Evolutionary conservation across 164 flowering plant species (phyloP).

Genomic region (Piper betle): DNA sequence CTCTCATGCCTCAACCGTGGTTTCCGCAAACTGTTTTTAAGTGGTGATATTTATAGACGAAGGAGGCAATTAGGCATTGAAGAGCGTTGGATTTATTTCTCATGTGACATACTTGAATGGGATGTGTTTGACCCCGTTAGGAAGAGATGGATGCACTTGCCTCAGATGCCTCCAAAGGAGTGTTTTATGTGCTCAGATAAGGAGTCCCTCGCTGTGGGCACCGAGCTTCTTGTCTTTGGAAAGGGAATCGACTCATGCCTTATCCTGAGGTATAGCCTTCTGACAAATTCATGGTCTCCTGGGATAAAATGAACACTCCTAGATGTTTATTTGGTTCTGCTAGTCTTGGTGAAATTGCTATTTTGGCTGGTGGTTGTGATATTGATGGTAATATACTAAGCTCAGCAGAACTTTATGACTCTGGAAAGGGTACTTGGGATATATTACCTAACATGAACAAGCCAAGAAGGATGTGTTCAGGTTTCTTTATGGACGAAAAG

Average conservation of each 20-base stretch:
- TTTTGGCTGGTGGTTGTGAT: conserved; percentile 30
- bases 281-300: conserved; percentile 17
- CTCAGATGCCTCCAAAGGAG: conserved; percentile 17
- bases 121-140: conserved; percentile 19
- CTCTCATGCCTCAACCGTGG: conserved; percentile 23
- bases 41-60: conserved; percentile 13
- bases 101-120: conserved; percentile 16
- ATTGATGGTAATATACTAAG: conserved; percentile 15
- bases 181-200: conserved; percentile 23
- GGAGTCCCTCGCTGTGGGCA: conserved; percentile 31
- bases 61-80: conserved; percentile 14
- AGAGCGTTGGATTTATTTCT: conserved; percentile 23
- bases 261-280: conserved; percentile 21
- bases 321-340: conserved; percentile 28
- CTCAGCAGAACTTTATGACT: conserved; percentile 27
- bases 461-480: conserved; percentile 28
- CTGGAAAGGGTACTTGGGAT: conserved; percentile 19
- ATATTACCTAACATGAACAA: conserved; percentile 21
- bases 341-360: conserved; percentile 23
- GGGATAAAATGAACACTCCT: conserved; percentile 16
- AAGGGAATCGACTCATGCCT: conserved; percentile 13
- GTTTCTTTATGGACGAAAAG: conserved; percentile 31
- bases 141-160: conserved; percentile 20
- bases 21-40: conserved; percentile 12
- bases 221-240: conserved; percentile 32